A percentile compares a stretch with the other conserved stretches of the same genome.
Evolutionary conservation across 2,329 filamentous ascomycete genomes (phyloP).

Genomic region (Metarhizium anisopliae): DNA sequence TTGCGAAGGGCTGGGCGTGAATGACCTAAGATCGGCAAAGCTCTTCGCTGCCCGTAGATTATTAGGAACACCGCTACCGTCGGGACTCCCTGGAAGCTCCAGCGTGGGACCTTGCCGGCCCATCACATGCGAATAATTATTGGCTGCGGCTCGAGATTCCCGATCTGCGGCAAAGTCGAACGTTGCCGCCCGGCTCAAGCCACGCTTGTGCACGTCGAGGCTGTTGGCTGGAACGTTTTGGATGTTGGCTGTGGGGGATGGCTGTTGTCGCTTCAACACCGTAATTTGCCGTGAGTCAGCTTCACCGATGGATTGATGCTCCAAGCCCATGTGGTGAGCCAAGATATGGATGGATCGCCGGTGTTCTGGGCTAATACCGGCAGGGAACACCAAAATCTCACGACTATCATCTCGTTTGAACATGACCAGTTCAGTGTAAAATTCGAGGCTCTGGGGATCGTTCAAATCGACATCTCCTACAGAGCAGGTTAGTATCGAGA

Average conservation of each 20-base stretch:
- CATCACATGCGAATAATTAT: constrained; percentile 62
- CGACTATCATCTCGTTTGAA: constrained; percentile 75
- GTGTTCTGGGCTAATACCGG: constrained; percentile 71
- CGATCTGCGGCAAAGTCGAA: constrained; percentile 87
- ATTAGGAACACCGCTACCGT: constrained; percentile 53
- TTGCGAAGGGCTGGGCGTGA: constrained; percentile 89
- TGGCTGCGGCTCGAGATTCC: constrained; percentile 54
- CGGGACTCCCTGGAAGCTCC: constrained; percentile 74
- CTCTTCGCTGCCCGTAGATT: constrained; percentile 92
- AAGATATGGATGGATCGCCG: constrained; percentile 88
- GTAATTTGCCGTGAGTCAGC: constrained; percentile 85
- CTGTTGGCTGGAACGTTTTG: constrained; percentile 54
- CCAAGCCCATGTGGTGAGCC: constrained; percentile 88
- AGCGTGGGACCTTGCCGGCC: constrained; percentile 79
- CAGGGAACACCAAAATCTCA: constrained; percentile 77
- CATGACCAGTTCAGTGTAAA: constrained; percentile 81
- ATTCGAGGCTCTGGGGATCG: constrained; percentile 76
- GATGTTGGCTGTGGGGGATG: constrained; percentile 44
- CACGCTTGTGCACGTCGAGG: constrained; percentile 70
- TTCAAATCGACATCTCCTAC: constrained; percentile 75
- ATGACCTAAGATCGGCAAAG: constrained; percentile 89
- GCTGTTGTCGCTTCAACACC: constrained; percentile 61
- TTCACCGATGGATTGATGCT: constrained; percentile 82
- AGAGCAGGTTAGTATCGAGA: background rate
- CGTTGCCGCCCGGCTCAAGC: constrained; percentile 87